Evolutionary conservation across 106 monocot species (phyloP).

Genomic region (Dioscorea alata): DNA sequence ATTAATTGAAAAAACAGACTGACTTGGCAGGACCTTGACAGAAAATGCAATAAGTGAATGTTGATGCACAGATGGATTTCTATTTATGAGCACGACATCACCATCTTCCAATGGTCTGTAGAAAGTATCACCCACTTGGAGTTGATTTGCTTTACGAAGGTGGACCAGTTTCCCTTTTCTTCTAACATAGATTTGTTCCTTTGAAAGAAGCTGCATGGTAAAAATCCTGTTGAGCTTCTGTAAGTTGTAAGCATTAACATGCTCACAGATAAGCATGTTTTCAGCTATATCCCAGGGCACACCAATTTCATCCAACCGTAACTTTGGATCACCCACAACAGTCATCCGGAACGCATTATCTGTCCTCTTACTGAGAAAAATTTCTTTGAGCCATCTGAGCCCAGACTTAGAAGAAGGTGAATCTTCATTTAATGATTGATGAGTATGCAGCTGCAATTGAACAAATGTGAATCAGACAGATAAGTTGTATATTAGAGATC

Average conservation of each 20-base stretch:
- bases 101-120: conserved; percentile 73
- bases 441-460: conserved; percentile 36
- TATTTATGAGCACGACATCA: conserved; percentile 66
- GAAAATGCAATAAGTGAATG: conserved; percentile 75
- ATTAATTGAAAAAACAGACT: conserved; percentile 61
- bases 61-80: conserved; percentile 85
- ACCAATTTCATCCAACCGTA: conserved; percentile 77
- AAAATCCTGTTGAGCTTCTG: conserved; percentile 25
- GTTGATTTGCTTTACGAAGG: conserved; percentile 20
- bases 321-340: conserved; percentile 82
- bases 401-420: conserved; percentile 31
- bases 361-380: conserved; percentile 66
- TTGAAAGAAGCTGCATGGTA: conserved; percentile 15
- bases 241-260: conserved; percentile 47
- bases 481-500: not conserved
- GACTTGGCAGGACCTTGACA: conserved; percentile 45
- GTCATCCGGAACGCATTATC: conserved; percentile 73
- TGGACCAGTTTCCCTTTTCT: conserved; percentile 32
- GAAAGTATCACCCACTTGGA: conserved; percentile 58
- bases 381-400: conserved; percentile 75
- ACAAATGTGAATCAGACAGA: not conserved
- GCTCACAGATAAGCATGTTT: conserved; percentile 37
- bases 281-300: conserved; percentile 44
- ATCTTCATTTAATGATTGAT: conserved; percentile 22
- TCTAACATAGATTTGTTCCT: conserved; percentile 22